Percentiles rank a stretch among this genome's conserved stretches.
Conservation (phyloP, 208 protist species). For the Trypanosoma cruzi region DNA sequence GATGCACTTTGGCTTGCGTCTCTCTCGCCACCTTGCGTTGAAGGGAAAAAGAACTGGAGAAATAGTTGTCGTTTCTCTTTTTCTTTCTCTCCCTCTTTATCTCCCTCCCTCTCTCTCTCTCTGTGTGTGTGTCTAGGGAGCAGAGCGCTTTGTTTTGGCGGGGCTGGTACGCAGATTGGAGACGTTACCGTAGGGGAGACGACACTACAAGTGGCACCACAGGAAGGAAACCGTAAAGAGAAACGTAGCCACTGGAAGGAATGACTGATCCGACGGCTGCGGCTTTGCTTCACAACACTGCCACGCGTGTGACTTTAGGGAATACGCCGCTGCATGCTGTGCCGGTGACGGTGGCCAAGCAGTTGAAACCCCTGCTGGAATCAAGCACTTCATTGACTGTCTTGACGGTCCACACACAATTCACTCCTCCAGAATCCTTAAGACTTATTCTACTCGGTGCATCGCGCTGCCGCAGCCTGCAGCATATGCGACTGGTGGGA, state of each 20-base stretch:
- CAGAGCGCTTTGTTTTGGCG: not conserved
- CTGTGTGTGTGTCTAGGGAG: not conserved
- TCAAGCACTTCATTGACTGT: constrained; percentile 39
- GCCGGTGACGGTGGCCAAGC: constrained; percentile 38
- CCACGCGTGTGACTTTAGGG: constrained; percentile 45
- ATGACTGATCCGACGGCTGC: constrained; percentile 14
- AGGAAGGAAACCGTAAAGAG: not conserved
- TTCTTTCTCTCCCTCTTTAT: no score
- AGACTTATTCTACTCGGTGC: constrained; percentile 49
- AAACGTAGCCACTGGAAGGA: not conserved
- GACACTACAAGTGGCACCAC: no score
- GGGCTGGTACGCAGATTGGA: not conserved
- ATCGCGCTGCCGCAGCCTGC: constrained; percentile 38
- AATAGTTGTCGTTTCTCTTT: not conserved
- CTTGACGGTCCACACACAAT: constrained; percentile 52
- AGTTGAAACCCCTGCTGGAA: constrained; percentile 42
- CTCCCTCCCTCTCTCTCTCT: no score
- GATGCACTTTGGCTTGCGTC: not conserved
- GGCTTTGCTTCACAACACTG: constrained; percentile 38
- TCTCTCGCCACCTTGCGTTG: not conserved
- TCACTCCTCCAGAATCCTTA: constrained; percentile 47
- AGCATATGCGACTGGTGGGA: constrained; percentile 43
- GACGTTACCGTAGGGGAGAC: no score
- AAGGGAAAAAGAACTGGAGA: not conserved
- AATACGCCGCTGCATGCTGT: constrained; percentile 52